These are phyloP conservation scores for Arthrobotrys pseudoclavata DNA, from an alignment of 2,329 filamentous ascomycete genomes.

Conservation along the genomic window DNA sequence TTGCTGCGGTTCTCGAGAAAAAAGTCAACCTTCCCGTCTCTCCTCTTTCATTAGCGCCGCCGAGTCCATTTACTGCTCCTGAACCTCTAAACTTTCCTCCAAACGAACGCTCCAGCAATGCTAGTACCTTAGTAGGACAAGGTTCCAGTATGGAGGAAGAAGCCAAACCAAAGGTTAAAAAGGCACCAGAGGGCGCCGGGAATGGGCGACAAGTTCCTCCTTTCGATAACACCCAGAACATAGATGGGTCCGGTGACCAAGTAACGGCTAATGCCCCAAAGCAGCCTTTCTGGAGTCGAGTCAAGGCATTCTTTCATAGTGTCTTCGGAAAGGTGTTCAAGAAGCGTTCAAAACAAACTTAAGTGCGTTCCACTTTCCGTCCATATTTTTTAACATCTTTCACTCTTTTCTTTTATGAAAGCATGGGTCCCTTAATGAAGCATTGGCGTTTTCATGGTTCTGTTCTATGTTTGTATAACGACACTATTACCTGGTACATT, in stretches of 20 bases:
- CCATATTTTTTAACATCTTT: neutral
- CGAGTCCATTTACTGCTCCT: constrained; percentile 8
- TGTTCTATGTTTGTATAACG: constrained; percentile 3
- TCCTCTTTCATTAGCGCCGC: constrained; percentile 20
- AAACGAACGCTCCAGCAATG: constrained; percentile 55
- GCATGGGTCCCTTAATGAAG: constrained; percentile 23
- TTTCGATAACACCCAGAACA: neutral
- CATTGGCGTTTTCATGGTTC: constrained; percentile 33
- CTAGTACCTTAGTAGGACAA: constrained; percentile 44
- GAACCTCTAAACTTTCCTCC: neutral
- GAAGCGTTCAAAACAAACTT: constrained; percentile 13
- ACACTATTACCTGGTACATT: constrained; percentile 9
- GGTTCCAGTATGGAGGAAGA: constrained; percentile 28
- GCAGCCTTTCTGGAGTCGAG: constrained; percentile 33
- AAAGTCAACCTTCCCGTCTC: constrained; percentile 3
- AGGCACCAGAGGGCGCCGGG: neutral
- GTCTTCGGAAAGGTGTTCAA: constrained; percentile 43
- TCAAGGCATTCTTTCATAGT: constrained; percentile 28
- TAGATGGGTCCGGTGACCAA: neutral
- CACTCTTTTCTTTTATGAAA: neutral
- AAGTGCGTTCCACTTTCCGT: neutral
- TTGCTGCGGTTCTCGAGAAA: constrained; percentile 44
- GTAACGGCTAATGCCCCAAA: neutral
- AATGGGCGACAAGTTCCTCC: constrained; percentile 15
- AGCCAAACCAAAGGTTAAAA: constrained; percentile 20